phyloP scores from a whole-genome alignment of 148 eudicot species.

The Cornus suecica region DNA sequence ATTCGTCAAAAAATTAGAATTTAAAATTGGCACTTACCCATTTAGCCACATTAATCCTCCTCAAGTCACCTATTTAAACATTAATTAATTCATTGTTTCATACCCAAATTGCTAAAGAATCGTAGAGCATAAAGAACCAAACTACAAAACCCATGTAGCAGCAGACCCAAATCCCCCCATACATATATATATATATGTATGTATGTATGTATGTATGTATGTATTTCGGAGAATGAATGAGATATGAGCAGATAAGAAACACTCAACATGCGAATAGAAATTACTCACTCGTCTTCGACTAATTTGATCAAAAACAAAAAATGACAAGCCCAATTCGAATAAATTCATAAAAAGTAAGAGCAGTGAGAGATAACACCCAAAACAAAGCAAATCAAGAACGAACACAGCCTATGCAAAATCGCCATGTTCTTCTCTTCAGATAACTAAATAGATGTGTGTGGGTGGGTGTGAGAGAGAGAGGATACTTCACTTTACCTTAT shows the following conservation, averaged over 20 bases:
- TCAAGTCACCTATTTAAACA: not conserved
- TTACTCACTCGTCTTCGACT: not conserved
- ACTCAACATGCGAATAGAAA: not conserved
- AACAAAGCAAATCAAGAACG: not conserved
- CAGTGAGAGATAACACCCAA: not conserved
- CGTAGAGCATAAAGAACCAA: not conserved
- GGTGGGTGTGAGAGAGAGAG: not conserved
- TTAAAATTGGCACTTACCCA: not conserved
- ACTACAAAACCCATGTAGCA: not conserved
- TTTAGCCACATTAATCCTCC: not conserved
- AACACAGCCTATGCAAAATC: not conserved
- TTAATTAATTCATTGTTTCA: not conserved
- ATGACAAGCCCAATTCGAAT: not conserved
- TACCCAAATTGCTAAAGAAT: not conserved
- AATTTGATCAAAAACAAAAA: not conserved
- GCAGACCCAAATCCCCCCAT: not conserved
- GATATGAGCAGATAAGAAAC: not conserved
- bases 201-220: no score
- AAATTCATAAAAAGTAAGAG: not conserved
- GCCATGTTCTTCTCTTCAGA: no score
- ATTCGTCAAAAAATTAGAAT: not conserved
- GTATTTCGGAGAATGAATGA: no score
- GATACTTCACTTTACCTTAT: not conserved
- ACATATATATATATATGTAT: no score
- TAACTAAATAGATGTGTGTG: no score